Evolutionary conservation across 352 stramenopile genomes (phyloP).

Genomic region (Phytophthora niederhauseri): DNA sequence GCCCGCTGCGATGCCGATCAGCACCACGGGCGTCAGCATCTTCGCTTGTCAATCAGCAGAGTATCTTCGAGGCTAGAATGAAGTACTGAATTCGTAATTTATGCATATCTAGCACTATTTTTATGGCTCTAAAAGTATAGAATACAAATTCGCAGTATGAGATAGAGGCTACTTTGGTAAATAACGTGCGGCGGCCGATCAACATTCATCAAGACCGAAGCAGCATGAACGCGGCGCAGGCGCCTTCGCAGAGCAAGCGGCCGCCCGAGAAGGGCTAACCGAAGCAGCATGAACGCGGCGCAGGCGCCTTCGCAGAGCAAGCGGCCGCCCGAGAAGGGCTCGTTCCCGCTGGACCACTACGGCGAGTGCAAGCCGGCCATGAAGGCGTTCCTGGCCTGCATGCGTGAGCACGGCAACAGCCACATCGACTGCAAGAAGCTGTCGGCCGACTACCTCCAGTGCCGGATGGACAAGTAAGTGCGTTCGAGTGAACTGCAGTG

Average conservation of each 20-base stretch:
- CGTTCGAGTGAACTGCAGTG: too few species aligned
- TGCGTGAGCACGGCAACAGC: constrained; percentile 78
- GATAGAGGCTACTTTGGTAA: neutral
- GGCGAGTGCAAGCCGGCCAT: constrained; percentile 90
- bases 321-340: constrained; percentile 89
- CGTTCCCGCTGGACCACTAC: constrained; percentile 92
- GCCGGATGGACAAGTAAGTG: constrained; percentile 90
- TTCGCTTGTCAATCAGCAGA: neutral
- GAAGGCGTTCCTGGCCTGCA: constrained; percentile 88
- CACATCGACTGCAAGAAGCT: constrained; percentile 93
- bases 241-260: constrained; percentile 70
- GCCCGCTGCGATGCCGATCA: constrained; percentile 82
- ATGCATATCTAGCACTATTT: neutral
- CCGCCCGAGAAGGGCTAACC: constrained; percentile 87
- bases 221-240: constrained; percentile 82
- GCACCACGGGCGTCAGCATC: constrained; percentile 64
- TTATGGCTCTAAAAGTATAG: neutral
- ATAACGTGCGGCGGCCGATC: neutral
- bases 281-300: constrained; percentile 75
- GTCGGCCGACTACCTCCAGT: constrained; percentile 87
- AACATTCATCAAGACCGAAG: neutral
- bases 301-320: constrained; percentile 72
- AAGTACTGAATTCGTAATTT: neutral
- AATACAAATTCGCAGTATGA: neutral
- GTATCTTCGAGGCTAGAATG: neutral